A percentile compares a stretch with the other conserved stretches of the same genome.
phyloP scores from a whole-genome alignment of 805 yeast genomes.

The Candida krabiensis region DNA sequence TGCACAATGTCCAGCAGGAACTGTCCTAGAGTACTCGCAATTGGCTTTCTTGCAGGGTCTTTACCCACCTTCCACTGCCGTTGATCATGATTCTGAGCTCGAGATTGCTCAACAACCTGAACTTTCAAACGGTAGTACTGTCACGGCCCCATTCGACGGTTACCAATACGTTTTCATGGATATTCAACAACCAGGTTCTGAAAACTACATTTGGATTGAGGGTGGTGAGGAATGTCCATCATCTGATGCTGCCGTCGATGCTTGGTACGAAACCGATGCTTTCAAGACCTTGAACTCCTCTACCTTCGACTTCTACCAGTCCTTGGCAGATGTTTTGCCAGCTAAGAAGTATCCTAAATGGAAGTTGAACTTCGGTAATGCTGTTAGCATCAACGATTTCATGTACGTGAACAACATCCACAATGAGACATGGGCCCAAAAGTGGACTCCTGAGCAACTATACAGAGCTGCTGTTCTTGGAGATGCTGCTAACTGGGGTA shows the following conservation, averaged over 20 bases:
- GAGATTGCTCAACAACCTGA: slow-evolving; percentile 32
- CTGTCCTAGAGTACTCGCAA: slow-evolving; percentile 42
- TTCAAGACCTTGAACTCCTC: slow-evolving; percentile 36
- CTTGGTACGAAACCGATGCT: slow-evolving; percentile 29
- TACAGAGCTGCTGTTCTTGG: slow-evolving; percentile 36
- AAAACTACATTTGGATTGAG: slow-evolving; percentile 40
- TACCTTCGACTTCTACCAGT: slow-evolving; percentile 39
- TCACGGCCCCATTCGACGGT: slow-evolving; percentile 40
- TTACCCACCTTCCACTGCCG: slow-evolving; percentile 41
- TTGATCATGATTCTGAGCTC: slow-evolving; percentile 24
- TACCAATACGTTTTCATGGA: slow-evolving; percentile 46
- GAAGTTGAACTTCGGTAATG: slow-evolving; percentile 38
- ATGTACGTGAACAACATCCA: slow-evolving; percentile 43
- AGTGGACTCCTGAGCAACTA: slow-evolving; percentile 34
- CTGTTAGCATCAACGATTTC: slow-evolving; percentile 41
- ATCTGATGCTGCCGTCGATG: slow-evolving; percentile 33
- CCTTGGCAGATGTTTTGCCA: slow-evolving; percentile 31
- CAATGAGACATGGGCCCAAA: slow-evolving; percentile 35
- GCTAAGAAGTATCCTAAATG: slow-evolving; percentile 26
- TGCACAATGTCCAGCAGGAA: slow-evolving; percentile 37
- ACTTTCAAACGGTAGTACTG: slow-evolving; percentile 39
- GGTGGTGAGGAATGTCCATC: slow-evolving; percentile 46
- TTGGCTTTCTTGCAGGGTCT: slow-evolving; percentile 47
- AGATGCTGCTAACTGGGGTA: slow-evolving; percentile 40
- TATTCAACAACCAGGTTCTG: slow-evolving; percentile 35